A percentile compares a stretch with the other conserved stretches of the same genome.
Conservation (phyloP, 208 protist genomes). For the Herpetomonas tarakana region DNA sequence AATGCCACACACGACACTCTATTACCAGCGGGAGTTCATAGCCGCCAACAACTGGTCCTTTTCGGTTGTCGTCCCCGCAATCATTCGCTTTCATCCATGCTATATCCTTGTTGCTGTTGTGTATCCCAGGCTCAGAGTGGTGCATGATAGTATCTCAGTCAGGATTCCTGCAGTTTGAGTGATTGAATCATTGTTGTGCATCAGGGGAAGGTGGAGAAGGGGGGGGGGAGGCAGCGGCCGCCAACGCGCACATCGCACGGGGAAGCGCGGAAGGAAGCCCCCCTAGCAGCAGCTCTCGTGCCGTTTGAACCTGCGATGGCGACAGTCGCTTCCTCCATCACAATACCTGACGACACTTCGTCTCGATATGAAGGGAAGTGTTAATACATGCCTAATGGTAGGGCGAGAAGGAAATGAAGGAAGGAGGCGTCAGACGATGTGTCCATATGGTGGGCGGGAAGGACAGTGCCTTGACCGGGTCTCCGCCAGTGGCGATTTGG, state of each 20-base stretch:
- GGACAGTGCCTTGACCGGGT: too few relatives aligned
- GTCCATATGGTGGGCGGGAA: too few relatives aligned
- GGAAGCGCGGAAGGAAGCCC: too few relatives aligned
- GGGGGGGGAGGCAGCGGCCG: neutral
- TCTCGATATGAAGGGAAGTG: neutral
- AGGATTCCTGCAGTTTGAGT: neutral
- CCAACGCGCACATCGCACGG: neutral
- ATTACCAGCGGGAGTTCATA: too few relatives aligned
- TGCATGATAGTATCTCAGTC: conserved; percentile 2
- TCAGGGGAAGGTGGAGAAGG: neutral
- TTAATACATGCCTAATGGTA: neutral
- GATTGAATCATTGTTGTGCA: conserved; percentile 2
- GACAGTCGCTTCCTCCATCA: neutral
- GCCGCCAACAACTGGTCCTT: too few relatives aligned
- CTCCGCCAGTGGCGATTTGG: too few relatives aligned
- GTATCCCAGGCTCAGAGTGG: neutral
- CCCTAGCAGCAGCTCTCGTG: neutral
- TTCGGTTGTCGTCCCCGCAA: too few relatives aligned
- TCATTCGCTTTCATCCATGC: too few relatives aligned
- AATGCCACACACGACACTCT: too few relatives aligned
- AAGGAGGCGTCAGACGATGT: too few relatives aligned
- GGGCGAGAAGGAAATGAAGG: neutral
- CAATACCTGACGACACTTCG: neutral
- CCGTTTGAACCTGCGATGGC: neutral
- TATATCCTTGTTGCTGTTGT: too few relatives aligned